phyloP scores from a whole-genome alignment of 495 filamentous ascomycete species.

The Trichoderma gamsii region DNA sequence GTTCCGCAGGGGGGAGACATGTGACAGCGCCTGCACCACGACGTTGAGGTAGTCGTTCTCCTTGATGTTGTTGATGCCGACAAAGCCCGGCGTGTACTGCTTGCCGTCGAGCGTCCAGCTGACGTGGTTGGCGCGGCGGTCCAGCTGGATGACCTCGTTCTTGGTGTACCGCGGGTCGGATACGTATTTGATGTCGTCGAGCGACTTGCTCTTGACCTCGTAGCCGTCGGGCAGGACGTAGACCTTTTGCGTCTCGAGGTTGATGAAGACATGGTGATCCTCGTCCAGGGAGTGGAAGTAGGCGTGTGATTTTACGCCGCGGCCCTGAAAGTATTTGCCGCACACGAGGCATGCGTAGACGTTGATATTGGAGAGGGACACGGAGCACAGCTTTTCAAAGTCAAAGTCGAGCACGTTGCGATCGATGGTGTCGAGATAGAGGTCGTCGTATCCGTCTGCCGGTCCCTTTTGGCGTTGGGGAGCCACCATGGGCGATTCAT shows the following conservation, averaged over 20 bases:
- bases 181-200: constrained; percentile 98
- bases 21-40: constrained; percentile 85
- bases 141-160: constrained; percentile 70
- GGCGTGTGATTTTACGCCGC: constrained; percentile 88
- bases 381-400: constrained; percentile 96
- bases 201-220: constrained; percentile 87
- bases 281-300: constrained; percentile 97
- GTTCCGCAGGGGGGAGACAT: constrained; percentile 85
- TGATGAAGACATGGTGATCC: constrained; percentile 95
- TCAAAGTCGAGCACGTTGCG: constrained; percentile 86
- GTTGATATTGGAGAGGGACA: constrained; percentile 95
- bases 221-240: constrained; percentile 97
- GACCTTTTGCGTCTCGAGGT: constrained; percentile 90
- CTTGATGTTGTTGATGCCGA: constrained; percentile 99
- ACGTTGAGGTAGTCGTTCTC: constrained; percentile 99
- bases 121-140: constrained; percentile 62
- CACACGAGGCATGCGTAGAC: constrained; percentile 97
- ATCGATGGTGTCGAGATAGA: constrained; percentile 97
- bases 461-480: constrained; percentile 65
- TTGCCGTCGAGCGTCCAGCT: constrained; percentile 74
- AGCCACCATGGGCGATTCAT: constrained; percentile 37
- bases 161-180: constrained; percentile 84
- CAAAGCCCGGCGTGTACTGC: constrained; percentile 87
- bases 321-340: constrained; percentile 94
- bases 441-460: constrained; percentile 82